Conservation (phyloP, 257 asterid species). For the Scutellaria baicalensis region DNA sequence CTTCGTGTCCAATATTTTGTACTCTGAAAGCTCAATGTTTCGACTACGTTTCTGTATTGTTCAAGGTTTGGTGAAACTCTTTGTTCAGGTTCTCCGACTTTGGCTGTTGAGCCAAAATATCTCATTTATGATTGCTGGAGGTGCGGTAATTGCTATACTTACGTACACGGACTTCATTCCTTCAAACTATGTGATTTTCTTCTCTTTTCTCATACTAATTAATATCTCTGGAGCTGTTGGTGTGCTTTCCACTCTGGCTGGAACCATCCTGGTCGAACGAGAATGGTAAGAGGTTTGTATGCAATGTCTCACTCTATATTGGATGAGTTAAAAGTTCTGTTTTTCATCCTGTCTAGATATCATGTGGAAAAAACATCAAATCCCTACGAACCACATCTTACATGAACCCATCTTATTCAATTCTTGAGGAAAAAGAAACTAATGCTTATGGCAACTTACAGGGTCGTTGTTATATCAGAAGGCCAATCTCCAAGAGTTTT, state of each 20-base stretch:
- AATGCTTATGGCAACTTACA: slow-evolving; percentile 18
- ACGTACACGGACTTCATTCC: slow-evolving; percentile 28
- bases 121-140: slow-evolving; percentile 76
- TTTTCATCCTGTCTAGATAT: too few species aligned
- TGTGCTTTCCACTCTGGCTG: slow-evolving; percentile 82
- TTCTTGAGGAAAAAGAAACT: background rate
- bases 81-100: slow-evolving; percentile 45
- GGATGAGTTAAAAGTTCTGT: background rate
- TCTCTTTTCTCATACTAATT: slow-evolving; percentile 41
- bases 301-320: background rate
- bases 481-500: slow-evolving; percentile 49
- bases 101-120: slow-evolving; percentile 75
- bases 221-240: slow-evolving; percentile 74
- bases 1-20: background rate
- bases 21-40: too few species aligned
- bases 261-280: slow-evolving; percentile 88
- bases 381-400: too few species aligned
- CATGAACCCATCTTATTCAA: too few species aligned
- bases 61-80: too few species aligned
- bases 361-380: too few species aligned
- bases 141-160: slow-evolving; percentile 66
- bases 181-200: slow-evolving; percentile 31
- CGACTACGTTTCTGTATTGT: too few species aligned
- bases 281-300: slow-evolving; percentile 58
- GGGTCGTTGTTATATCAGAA: slow-evolving; percentile 92